Percentiles rank a stretch among this genome's conserved stretches.
Conservation (phyloP, 2,329 filamentous ascomycete genomes). For the Exserohilum rostratum region DNA sequence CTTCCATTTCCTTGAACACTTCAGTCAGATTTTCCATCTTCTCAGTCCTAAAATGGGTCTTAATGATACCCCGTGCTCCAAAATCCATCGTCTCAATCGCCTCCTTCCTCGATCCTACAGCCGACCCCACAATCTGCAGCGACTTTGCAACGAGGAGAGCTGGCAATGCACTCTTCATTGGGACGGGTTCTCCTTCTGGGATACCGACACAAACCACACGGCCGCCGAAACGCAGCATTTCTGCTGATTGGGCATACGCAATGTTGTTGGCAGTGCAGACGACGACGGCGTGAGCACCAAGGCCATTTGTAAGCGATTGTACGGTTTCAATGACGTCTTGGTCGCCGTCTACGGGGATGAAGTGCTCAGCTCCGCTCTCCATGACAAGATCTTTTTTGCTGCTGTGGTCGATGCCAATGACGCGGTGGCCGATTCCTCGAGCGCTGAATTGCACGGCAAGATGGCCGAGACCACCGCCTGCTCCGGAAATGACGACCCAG, state of each 20-base stretch:
- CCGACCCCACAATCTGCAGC: constrained; percentile 52
- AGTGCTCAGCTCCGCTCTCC: constrained; percentile 68
- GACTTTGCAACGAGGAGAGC: constrained; percentile 51
- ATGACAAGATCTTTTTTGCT: constrained; percentile 67
- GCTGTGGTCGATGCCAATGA: constrained; percentile 69
- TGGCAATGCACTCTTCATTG: constrained; percentile 52
- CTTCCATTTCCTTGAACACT: constrained; percentile 56
- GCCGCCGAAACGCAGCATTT: constrained; percentile 54
- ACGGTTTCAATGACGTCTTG: constrained; percentile 61
- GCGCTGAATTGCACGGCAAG: constrained; percentile 66
- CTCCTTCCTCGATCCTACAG: constrained; percentile 55
- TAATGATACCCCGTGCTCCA: constrained; percentile 51
- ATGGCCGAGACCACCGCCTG: constrained; percentile 69
- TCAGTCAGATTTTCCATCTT: constrained; percentile 57
- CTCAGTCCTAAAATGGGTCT: constrained; percentile 54
- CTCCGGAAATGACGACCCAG: constrained; percentile 63
- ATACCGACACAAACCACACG: constrained; percentile 55
- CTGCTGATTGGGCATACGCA: constrained; percentile 52
- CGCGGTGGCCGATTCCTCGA: constrained; percentile 66
- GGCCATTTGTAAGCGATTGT: constrained; percentile 60
- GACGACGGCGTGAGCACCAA: constrained; percentile 66
- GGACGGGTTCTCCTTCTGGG: constrained; percentile 55
- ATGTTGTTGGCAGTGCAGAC: constrained; percentile 58
- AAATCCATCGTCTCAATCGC: constrained; percentile 58
- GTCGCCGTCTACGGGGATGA: constrained; percentile 66